These are phyloP conservation scores for Trichoderma parareesei DNA, from an alignment of 495 filamentous ascomycete genomes.

Conservation along the genomic window DNA sequence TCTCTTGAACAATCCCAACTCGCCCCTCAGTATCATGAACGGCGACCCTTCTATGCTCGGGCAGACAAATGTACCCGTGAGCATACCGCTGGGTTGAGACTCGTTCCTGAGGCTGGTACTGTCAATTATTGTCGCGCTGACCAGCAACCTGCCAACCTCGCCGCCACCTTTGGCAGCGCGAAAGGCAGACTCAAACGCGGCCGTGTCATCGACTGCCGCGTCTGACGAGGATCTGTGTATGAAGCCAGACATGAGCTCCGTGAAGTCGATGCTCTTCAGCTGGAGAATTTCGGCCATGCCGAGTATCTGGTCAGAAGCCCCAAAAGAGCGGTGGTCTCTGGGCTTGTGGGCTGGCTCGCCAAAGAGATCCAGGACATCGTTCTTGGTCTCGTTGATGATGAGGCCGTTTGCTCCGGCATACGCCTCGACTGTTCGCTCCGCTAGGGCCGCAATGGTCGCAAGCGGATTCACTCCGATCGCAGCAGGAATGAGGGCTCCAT, in stretches of 20 bases:
- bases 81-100: constrained; percentile 43
- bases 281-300: constrained; percentile 13
- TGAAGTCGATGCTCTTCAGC: constrained; percentile 47
- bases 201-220: constrained; percentile 33
- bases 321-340: background rate
- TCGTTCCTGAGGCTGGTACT: constrained; percentile 33
- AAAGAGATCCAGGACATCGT: constrained; percentile 41
- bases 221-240: constrained; percentile 41
- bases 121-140: constrained; percentile 50
- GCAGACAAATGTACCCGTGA: constrained; percentile 57
- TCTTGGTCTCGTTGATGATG: constrained; percentile 42
- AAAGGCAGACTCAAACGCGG: constrained; percentile 48
- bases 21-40: constrained; percentile 48
- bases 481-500: constrained; percentile 55
- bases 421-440: constrained; percentile 51
- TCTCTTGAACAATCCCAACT: constrained; percentile 50
- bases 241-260: constrained; percentile 56
- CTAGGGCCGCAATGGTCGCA: constrained; percentile 60
- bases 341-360: constrained; percentile 30
- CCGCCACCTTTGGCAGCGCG: constrained; percentile 43
- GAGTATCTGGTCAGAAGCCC: constrained; percentile 6
- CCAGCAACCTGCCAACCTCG: constrained; percentile 51
- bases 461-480: constrained; percentile 63
- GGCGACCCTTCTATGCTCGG: constrained; percentile 46
- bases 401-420: constrained; percentile 34